These are phyloP conservation scores for Dothideomycetes sp. DNA, from an alignment of 2,329 filamentous ascomycete genomes.

Conservation along the genomic window DNA sequence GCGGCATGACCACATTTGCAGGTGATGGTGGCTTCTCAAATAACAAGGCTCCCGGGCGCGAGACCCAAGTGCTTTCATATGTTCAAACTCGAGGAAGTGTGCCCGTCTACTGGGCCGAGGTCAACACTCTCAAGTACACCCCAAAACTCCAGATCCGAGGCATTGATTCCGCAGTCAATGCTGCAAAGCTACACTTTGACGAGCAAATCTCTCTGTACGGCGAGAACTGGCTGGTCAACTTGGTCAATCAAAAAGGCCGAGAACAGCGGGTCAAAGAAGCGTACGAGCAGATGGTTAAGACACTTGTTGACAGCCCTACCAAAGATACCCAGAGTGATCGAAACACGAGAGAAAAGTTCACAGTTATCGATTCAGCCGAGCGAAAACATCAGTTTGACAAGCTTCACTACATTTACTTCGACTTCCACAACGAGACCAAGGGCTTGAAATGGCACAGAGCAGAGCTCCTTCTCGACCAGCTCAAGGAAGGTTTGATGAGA, in stretches of 20 bases:
- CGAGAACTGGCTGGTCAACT: slow-evolving; percentile 92
- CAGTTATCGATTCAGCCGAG: slow-evolving; percentile 55
- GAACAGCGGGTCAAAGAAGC: slow-evolving; percentile 83
- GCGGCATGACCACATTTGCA: slow-evolving; percentile 68
- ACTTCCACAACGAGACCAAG: slow-evolving; percentile 97
- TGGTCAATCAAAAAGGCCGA: slow-evolving; percentile 92
- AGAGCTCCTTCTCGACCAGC: slow-evolving; percentile 70
- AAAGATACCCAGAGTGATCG: slow-evolving; percentile 55
- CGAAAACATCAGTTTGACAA: slow-evolving; percentile 61
- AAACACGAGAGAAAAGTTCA: slow-evolving; percentile 66
- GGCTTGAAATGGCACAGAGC: slow-evolving; percentile 89
- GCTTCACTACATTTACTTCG: slow-evolving; percentile 94
- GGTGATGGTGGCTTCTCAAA: slow-evolving; percentile 67
- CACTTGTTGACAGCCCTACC: slow-evolving; percentile 57
- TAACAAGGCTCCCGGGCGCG: slow-evolving; percentile 55
- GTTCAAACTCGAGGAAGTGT: slow-evolving; percentile 95
- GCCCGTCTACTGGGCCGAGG: slow-evolving; percentile 89
- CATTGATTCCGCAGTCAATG: slow-evolving; percentile 66
- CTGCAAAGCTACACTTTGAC: slow-evolving; percentile 77
- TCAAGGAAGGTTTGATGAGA: slow-evolving; percentile 62
- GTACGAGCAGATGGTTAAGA: slow-evolving; percentile 81
- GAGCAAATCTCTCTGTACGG: slow-evolving; percentile 91
- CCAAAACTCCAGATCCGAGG: slow-evolving; percentile 81
- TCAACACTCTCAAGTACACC: slow-evolving; percentile 86
- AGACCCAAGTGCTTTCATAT: slow-evolving; percentile 84